Evolutionary conservation across 2,329 filamentous ascomycete genomes (phyloP).

Genomic region (Colletotrichum kahawae): DNA sequence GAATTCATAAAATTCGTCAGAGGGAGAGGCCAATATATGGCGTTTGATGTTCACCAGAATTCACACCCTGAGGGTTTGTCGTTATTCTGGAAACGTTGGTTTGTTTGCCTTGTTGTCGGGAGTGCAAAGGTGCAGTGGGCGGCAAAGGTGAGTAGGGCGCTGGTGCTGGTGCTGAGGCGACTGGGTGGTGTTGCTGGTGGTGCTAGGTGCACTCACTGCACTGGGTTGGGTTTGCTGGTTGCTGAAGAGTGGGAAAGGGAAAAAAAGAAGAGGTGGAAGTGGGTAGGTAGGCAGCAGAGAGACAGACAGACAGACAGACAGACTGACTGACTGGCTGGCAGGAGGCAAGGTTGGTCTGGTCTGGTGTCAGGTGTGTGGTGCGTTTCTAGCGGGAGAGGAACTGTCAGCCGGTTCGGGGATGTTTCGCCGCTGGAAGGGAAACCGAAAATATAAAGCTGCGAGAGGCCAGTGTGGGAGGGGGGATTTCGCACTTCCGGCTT

Average conservation of each 20-base stretch:
- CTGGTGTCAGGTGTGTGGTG: neutral
- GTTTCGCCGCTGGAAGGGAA: slow-evolving; percentile 4
- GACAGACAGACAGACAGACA: neutral
- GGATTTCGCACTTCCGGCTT: neutral
- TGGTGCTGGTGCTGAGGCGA: slow-evolving; percentile 16
- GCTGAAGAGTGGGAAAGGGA: slow-evolving; percentile 25
- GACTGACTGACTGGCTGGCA: neutral
- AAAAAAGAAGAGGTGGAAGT: slow-evolving; percentile 18
- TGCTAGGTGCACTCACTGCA: slow-evolving; percentile 18
- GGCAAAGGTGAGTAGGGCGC: neutral
- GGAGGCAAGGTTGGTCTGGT: neutral
- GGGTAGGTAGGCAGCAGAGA: neutral
- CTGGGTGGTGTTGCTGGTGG: slow-evolving; percentile 18
- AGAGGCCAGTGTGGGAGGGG: neutral
- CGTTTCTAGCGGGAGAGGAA: neutral
- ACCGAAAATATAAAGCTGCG: neutral
- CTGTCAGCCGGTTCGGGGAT: slow-evolving; percentile 9
- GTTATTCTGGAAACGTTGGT: neutral
- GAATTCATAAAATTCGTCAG: slow-evolving; percentile 51
- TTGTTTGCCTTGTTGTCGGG: slow-evolving; percentile 2
- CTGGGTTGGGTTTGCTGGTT: slow-evolving; percentile 17
- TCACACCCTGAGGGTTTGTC: neutral
- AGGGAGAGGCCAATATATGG: slow-evolving; percentile 9
- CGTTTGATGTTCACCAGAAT: neutral
- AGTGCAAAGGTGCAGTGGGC: neutral